Evolutionary conservation across 1,284 basidiomycete species (phyloP).

Genomic region (Trichosporon faecale): DNA sequence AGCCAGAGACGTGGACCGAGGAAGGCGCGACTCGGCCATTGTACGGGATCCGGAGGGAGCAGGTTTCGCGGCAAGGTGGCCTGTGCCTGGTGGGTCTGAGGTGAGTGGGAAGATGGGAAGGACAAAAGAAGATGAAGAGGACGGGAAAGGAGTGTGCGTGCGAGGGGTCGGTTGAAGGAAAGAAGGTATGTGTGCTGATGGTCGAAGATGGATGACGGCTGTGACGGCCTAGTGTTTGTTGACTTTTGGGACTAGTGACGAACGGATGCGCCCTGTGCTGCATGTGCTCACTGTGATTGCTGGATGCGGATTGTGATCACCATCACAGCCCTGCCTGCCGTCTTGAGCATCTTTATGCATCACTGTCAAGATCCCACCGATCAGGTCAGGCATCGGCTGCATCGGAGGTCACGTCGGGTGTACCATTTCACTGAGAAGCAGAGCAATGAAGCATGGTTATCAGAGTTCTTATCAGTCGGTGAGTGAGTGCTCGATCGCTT

Average conservation of each 20-base stretch:
- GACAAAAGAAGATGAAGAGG: background rate
- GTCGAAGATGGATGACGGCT: background rate
- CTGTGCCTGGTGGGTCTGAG: background rate
- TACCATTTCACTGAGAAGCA: background rate
- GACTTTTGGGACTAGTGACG: background rate
- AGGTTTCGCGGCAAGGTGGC: background rate
- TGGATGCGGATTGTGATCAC: background rate
- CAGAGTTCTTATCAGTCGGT: background rate
- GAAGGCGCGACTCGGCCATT: slow-evolving; percentile 3
- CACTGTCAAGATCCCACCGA: background rate
- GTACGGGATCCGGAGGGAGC: background rate
- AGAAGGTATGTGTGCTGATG: background rate
- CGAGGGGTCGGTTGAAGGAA: background rate
- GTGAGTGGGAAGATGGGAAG: background rate
- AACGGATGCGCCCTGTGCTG: background rate
- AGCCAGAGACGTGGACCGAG: background rate
- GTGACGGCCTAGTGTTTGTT: background rate
- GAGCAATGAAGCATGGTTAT: background rate
- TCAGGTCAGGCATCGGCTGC: background rate
- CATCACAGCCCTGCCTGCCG: background rate
- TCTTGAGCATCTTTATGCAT: background rate
- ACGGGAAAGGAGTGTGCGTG: background rate
- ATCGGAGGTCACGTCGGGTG: background rate
- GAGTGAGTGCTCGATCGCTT: background rate
- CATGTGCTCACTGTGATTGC: background rate